Base-by-base conservation (phyloP, 2,329 filamentous ascomycete genomes). In the Fusarium transvaalense region DNA sequence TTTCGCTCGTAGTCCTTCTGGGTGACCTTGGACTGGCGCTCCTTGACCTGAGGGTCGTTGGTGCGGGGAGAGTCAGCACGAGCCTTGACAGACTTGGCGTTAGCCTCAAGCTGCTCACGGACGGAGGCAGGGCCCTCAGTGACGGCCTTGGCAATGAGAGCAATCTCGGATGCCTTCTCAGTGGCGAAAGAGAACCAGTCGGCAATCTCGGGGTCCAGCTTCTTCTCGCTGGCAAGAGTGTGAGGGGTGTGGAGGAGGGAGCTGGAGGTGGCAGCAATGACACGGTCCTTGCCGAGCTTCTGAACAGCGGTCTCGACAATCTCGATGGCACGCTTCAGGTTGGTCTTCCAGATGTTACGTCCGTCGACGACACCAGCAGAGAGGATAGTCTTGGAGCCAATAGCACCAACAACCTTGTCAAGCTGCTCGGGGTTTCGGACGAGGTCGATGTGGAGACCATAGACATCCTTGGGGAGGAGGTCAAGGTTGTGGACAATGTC, bases 261-360 rank as follows among this genome's bases (percentile, higher is more conserved):
- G 87, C 92, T 96, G 78, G 96, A 98, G 74, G 94, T 97, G 78
- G 96, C 92, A 75, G 97, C 93, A 74, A 99, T 92, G 81, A 99
- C 95, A 79, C 96, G 93, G 74, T 98, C 94, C 88, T 97, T 95
- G 85, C 96, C 95, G 69, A 99, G 89, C 86, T 97, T 88, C 86
- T 97, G 93, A 77, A 98, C 86, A 71, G 95, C 96, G 64, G 89
- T 86, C 89, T 98, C 93, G 66, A 96, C 91, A 71, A 85, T 89
- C 86, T 96, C 94, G 72, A 99, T 97, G 78, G 96, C 94, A 77
- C 89, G 89, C 89, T 97, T 92, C 86, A 97, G 92, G 91, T 98
- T 97, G 84, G 94, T 97, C 92, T 99, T 99, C 96, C 96, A 99
- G 88, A 99, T 98, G 89, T 99, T 99, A 78, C 96, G 94, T 77